A percentile compares a stretch with the other conserved stretches of the same genome.
phyloP scores from a whole-genome alignment of 495 filamentous ascomycete genomes.

The Corynascus novoguineensis region DNA sequence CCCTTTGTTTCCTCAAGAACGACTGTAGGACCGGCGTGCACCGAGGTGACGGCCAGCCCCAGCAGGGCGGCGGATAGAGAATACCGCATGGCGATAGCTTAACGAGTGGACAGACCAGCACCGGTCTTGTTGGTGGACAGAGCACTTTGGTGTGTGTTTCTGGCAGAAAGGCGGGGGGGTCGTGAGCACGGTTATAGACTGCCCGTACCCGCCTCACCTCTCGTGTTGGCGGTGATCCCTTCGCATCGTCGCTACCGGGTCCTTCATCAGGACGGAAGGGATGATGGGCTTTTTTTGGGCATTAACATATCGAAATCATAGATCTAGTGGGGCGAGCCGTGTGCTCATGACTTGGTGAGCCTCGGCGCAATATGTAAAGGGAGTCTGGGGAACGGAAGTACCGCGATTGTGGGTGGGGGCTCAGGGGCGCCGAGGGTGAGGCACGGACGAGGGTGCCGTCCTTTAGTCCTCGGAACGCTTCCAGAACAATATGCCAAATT shows the following conservation, averaged over 20 bases:
- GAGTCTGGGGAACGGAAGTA: neutral
- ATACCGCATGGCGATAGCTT: slow-evolving; percentile 13
- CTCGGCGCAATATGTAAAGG: neutral
- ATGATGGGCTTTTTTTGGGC: neutral
- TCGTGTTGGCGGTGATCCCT: neutral
- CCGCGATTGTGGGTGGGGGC: neutral
- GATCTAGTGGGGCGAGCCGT: neutral
- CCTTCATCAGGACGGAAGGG: neutral
- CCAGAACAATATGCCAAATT: slow-evolving; percentile 10
- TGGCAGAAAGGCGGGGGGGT: neutral
- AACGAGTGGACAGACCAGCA: neutral
- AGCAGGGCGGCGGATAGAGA: slow-evolving; percentile 13
- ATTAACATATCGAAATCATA: neutral
- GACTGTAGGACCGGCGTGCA: slow-evolving; percentile 17
- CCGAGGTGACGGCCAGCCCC: slow-evolving; percentile 6
- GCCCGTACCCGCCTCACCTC: neutral
- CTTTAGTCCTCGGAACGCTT: neutral
- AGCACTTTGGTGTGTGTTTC: neutral
- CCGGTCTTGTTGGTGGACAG: neutral
- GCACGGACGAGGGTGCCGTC: neutral
- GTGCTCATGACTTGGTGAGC: neutral
- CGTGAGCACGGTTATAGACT: slow-evolving; percentile 1
- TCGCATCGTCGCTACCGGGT: neutral
- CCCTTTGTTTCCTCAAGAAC: slow-evolving; percentile 19
- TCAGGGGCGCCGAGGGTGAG: too few relatives aligned